A percentile compares a stretch with the other conserved stretches of the same genome.
phyloP scores from a whole-genome alignment of 1,284 basidiomycete species.

The Fomitopsis pinicola region DNA sequence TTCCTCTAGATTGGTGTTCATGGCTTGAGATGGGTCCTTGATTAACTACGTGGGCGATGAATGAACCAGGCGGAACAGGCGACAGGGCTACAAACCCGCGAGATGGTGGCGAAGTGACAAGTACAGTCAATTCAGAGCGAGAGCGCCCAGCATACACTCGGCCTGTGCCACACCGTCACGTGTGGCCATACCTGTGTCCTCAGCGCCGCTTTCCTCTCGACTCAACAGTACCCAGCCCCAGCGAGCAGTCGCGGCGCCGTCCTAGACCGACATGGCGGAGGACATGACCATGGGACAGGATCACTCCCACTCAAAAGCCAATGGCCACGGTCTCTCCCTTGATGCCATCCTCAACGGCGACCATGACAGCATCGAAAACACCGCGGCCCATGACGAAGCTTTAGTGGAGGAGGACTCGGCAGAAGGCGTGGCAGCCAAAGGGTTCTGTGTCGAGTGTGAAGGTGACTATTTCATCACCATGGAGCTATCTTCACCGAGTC shows the following conservation, averaged over 20 bases:
- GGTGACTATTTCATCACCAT: slow-evolving; percentile 38
- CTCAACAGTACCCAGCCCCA: background rate
- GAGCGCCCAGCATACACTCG: too few species aligned
- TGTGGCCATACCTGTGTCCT: background rate
- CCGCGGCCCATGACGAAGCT: slow-evolving; percentile 33
- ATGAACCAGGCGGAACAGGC: too few species aligned
- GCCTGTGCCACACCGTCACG: background rate
- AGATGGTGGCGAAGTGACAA: too few species aligned
- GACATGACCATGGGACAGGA: background rate
- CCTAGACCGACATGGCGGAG: background rate
- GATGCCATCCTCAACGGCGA: slow-evolving; percentile 61
- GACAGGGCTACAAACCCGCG: too few species aligned
- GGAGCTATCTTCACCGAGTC: background rate
- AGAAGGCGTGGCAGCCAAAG: slow-evolving; percentile 48
- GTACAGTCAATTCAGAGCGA: too few species aligned
- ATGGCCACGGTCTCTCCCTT: slow-evolving; percentile 46
- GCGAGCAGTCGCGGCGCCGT: background rate
- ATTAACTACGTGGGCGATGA: too few species aligned
- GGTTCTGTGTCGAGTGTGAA: slow-evolving; percentile 79
- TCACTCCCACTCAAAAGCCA: background rate
- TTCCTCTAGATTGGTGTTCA: slow-evolving; percentile 52
- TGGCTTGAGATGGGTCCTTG: background rate
- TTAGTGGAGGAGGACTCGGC: slow-evolving; percentile 65
- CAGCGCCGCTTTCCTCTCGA: background rate
- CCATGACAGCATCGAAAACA: slow-evolving; percentile 57